Conservation (phyloP, 352 stramenopile species). For the Globisporangium apiculatum region DNA sequence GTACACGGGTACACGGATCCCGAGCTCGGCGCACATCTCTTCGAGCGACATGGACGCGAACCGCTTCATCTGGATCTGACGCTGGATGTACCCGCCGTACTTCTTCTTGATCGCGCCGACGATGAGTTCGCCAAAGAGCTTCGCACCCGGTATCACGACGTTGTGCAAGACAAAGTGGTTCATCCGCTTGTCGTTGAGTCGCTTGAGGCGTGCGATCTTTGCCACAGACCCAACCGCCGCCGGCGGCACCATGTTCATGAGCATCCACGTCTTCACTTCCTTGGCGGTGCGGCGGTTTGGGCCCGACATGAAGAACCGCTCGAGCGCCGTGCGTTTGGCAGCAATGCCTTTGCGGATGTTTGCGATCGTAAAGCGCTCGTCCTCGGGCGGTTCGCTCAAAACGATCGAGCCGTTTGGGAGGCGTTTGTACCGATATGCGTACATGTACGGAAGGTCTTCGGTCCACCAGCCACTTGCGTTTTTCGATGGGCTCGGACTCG, state of each 20-base stretch:
- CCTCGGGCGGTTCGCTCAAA: slow-evolving; percentile 13
- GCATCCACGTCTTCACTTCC: slow-evolving; percentile 18
- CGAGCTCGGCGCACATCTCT: slow-evolving; percentile 29
- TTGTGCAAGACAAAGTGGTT: slow-evolving; percentile 32
- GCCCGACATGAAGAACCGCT: slow-evolving; percentile 23
- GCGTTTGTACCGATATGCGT: slow-evolving; percentile 28
- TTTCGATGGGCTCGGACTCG: neutral
- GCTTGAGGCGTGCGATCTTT: slow-evolving; percentile 19
- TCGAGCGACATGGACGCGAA: slow-evolving; percentile 31
- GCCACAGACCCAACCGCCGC: slow-evolving; percentile 32
- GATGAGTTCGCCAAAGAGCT: slow-evolving; percentile 21
- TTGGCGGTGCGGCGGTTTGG: slow-evolving; percentile 24
- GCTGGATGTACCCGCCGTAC: slow-evolving; percentile 35
- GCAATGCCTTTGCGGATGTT: slow-evolving; percentile 2
- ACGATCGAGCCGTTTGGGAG: slow-evolving; percentile 33
- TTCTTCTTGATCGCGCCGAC: slow-evolving; percentile 26
- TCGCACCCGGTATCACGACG: slow-evolving; percentile 27
- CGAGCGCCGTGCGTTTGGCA: slow-evolving; percentile 14
- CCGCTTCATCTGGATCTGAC: slow-evolving; percentile 19
- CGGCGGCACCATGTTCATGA: slow-evolving; percentile 50
- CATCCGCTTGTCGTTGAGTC: slow-evolving; percentile 5
- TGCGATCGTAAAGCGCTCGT: neutral
- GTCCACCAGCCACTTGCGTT: slow-evolving; percentile 29
- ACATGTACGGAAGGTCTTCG: slow-evolving; percentile 36
- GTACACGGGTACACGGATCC: slow-evolving; percentile 22